Evolutionary conservation across 305 asterid species (phyloP).

Genomic region (Andrographis paniculata): DNA sequence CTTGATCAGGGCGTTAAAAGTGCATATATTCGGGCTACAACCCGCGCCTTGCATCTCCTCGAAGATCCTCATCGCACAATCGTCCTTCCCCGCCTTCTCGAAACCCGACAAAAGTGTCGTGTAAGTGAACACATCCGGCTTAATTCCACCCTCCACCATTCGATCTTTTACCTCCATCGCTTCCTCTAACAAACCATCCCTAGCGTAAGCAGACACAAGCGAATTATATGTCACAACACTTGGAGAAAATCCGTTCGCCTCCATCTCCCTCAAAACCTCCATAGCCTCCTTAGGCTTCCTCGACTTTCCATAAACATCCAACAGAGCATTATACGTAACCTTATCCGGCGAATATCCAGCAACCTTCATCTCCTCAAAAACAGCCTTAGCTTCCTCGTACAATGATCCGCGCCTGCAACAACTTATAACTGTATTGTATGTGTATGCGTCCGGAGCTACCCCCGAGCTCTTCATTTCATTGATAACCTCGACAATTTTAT

Average conservation of each 20-base stretch:
- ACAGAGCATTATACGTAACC: conserved; percentile 73
- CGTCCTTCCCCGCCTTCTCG: conserved; percentile 61
- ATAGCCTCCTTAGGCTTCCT: conserved; percentile 30
- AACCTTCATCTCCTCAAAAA: conserved; percentile 77
- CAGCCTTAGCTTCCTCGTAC: conserved; percentile 66
- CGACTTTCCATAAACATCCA: conserved; percentile 93
- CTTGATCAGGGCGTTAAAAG: background rate
- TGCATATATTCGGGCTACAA: background rate
- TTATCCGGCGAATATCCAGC: conserved; percentile 77
- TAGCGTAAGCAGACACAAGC: conserved; percentile 45
- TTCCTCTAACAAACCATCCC: background rate
- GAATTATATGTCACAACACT: conserved; percentile 54
- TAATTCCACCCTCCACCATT: conserved; percentile 31
- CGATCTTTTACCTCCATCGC: conserved; percentile 24
- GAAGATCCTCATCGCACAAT: background rate
- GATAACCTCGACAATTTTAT: conserved; percentile 41
- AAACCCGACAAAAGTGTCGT: background rate
- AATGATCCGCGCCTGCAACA: conserved; percentile 79
- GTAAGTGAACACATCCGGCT: conserved; percentile 87
- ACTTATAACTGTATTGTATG: conserved; percentile 78
- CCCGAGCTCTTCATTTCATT: conserved; percentile 66
- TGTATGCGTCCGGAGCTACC: conserved; percentile 72
- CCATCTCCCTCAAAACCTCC: conserved; percentile 1
- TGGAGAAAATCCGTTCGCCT: background rate
- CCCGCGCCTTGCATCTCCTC: background rate